Percentiles rank a stretch among this genome's conserved stretches.
Conservation (phyloP, 1,284 basidiomycete species). For the Papiliotrema terrestris region DNA sequence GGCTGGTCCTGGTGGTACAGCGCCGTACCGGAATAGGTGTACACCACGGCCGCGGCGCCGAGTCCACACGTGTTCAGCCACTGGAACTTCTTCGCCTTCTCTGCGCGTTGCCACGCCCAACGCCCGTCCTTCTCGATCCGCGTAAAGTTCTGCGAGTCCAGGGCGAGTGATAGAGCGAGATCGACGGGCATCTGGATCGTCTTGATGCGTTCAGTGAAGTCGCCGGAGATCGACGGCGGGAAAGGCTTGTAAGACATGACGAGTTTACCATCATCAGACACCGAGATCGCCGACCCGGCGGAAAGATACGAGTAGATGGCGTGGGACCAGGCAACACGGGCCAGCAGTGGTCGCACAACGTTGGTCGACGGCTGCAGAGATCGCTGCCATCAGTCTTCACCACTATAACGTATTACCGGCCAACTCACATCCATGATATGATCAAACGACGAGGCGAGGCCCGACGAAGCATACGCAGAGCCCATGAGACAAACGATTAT, state of each 20-base stretch:
- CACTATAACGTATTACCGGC: background rate
- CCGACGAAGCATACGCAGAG: constrained; percentile 31
- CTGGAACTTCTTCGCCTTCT: constrained; percentile 29
- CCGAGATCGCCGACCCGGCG: constrained; percentile 17
- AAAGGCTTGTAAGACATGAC: constrained; percentile 34
- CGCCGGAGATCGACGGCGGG: constrained; percentile 17
- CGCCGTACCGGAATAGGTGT: constrained; percentile 40
- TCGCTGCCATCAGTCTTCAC: constrained; percentile 18
- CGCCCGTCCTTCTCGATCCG: constrained; percentile 3
- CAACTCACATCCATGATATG: constrained; percentile 46
- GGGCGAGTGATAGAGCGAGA: constrained; percentile 18
- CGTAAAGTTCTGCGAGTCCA: constrained; percentile 4
- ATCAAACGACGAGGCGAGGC: constrained; percentile 30
- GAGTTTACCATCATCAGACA: constrained; percentile 19
- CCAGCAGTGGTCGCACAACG: constrained; percentile 28
- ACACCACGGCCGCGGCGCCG: constrained; percentile 30
- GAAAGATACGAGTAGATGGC: constrained; percentile 45
- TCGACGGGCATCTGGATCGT: constrained; percentile 29
- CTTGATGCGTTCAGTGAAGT: constrained; percentile 16
- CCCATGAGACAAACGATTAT: constrained; percentile 44
- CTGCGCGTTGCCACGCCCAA: constrained; percentile 29
- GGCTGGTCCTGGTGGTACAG: constrained; percentile 35
- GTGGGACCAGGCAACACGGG: constrained; percentile 45
- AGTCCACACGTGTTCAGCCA: constrained; percentile 33
- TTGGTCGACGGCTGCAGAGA: constrained; percentile 34